phyloP scores from a whole-genome alignment of 148 eudicot genomes.

The Silene uniflora region DNA sequence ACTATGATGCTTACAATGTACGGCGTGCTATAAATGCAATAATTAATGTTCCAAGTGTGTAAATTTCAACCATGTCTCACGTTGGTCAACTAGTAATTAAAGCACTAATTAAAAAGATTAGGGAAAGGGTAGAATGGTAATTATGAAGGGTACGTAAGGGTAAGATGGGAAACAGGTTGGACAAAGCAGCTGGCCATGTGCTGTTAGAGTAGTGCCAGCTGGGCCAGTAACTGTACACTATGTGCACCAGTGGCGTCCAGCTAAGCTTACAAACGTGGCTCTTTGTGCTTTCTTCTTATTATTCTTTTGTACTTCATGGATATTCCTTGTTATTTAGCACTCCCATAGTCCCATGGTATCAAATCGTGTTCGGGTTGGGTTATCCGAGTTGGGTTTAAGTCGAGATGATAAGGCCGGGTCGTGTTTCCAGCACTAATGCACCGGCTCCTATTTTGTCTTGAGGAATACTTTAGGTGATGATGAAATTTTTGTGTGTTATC shows the following conservation, averaged over 20 bases:
- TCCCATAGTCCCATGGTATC: too few relatives aligned
- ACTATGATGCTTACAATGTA: slow-evolving; percentile 8
- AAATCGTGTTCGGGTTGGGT: too few relatives aligned
- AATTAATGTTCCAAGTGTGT: background rate
- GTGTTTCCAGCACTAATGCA: too few relatives aligned
- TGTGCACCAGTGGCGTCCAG: slow-evolving; percentile 35
- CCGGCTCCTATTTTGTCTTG: too few relatives aligned
- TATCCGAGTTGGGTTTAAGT: too few relatives aligned
- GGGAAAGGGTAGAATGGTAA: background rate
- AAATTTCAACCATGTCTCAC: background rate
- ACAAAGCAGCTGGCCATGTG: slow-evolving; percentile 36
- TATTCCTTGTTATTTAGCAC: too few relatives aligned
- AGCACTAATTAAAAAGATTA: background rate
- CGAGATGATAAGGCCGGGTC: too few relatives aligned
- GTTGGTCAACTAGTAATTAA: slow-evolving; percentile 11
- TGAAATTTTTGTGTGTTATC: too few relatives aligned
- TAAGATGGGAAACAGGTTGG: background rate
- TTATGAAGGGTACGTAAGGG: background rate
- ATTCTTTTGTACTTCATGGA: too few relatives aligned
- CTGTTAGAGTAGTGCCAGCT: slow-evolving; percentile 34
- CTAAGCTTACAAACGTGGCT: slow-evolving; percentile 25
- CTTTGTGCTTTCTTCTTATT: background rate
- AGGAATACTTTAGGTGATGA: too few relatives aligned
- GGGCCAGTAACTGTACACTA: slow-evolving; percentile 24
- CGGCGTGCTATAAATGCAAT: slow-evolving; percentile 14